Base-by-base conservation (phyloP, 257 asterid species). In the Prunella vulgaris region DNA sequence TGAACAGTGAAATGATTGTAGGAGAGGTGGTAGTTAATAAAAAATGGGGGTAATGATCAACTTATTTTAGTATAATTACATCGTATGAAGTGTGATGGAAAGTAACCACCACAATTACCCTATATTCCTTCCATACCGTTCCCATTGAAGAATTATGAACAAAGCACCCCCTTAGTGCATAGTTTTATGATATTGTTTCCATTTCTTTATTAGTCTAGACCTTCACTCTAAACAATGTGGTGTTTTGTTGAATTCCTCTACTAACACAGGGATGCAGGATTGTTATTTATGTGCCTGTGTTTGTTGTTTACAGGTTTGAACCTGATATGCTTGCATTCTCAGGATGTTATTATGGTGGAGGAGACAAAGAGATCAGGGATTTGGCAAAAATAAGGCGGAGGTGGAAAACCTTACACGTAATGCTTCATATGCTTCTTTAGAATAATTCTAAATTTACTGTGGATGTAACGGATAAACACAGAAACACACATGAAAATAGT, bases 311-410 rank as follows among this genome's bases (percentile, higher is more conserved):
- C 93, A 94, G 99, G 90, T 94, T 89, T 77, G 99, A 94, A 82
- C 98, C 99, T 69, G 99, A 94, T 78, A 94, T 91, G 98, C 98
- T 94, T 81, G 99, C 99, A 66, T 94, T 94, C 88, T 91, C 99
- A 28, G 97, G 99, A 79, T 94, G 99, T 69, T 94, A 91, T 77
- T 91, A 87, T 52, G 99, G 98, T 75, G 98, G 99, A 69, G 98
- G 99, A 69, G 92, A 94, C 68, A 86, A 91, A 84, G 99, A 94
- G 83, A 87, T 87, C 82, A 79, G 58, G 70, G 99, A 89, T 64
- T 83, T 94, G 81, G 87, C 88, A 67, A 89, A 91, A 75, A 91
- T 94, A 78, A 78, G 99, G 60, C 87, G 85, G 82, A 84, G 98
- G 68, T 91, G 99, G 98, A 91, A 91, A 82, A 94, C 98, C 22